Evolutionary conservation across 495 filamentous ascomycete species (phyloP).

Genomic region (Podospora bellae-mahoneyi): DNA sequence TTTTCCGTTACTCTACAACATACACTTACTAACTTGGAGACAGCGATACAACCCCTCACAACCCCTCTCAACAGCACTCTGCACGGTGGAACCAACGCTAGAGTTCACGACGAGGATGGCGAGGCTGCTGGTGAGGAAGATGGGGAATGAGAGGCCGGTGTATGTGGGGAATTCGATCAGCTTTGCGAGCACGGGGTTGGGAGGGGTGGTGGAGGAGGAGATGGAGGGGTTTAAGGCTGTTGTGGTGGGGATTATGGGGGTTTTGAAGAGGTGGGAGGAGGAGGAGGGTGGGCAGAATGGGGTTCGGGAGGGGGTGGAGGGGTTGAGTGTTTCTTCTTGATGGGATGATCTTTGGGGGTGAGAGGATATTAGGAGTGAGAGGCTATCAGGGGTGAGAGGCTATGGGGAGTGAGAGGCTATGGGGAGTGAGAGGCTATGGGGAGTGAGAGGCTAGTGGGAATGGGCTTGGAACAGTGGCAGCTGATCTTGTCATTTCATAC

Average conservation of each 20-base stretch:
- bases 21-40: not conserved
- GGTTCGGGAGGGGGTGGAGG: conserved; percentile 4
- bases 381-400: too few relatives aligned
- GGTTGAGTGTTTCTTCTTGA: conserved; percentile 5
- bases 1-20: conserved; percentile 6
- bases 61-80: conserved; percentile 75
- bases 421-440: too few relatives aligned
- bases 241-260: conserved; percentile 63
- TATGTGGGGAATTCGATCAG: conserved; percentile 82
- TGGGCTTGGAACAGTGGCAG: too few relatives aligned
- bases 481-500: too few relatives aligned
- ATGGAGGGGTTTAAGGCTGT: conserved; percentile 79
- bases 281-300: conserved; percentile 2
- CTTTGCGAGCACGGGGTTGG: conserved; percentile 63
- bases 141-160: conserved; percentile 54
- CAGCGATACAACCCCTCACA: conserved; percentile 56
- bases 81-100: conserved; percentile 65
- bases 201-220: conserved; percentile 83
- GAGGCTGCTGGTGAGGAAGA: conserved; percentile 71
- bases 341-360: not conserved
- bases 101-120: conserved; percentile 85
- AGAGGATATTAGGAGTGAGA: too few relatives aligned
- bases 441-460: too few relatives aligned
- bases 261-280: conserved; percentile 23
- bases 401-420: too few relatives aligned